A percentile compares a stretch with the other conserved stretches of the same genome.
phyloP scores from a whole-genome alignment of 2,329 filamentous ascomycete species.

The Neonectria faginata region DNA sequence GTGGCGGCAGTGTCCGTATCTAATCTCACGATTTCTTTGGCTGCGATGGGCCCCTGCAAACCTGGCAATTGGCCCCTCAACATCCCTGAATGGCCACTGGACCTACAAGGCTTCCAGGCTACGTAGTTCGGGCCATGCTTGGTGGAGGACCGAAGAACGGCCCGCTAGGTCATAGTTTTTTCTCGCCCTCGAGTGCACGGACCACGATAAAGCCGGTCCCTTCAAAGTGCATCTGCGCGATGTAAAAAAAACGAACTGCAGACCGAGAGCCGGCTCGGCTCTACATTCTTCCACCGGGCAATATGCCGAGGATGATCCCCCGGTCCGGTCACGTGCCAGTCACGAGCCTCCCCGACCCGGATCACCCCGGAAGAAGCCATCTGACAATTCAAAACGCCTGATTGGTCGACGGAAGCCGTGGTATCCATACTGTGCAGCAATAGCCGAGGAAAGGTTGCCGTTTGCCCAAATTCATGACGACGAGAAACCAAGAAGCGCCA shows the following conservation, averaged over 20 bases:
- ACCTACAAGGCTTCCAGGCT: conserved; percentile 1
- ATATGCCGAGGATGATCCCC: conserved; percentile 37
- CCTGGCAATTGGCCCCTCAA: conserved; percentile 39
- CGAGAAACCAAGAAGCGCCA: conserved; percentile 42
- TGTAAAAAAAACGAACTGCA: no score
- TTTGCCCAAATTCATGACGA: conserved; percentile 45
- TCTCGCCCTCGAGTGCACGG: conserved; percentile 1
- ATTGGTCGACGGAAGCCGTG: conserved; percentile 39
- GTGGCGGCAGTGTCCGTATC: conserved; percentile 36
- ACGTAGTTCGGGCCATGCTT: neutral
- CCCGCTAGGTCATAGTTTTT: neutral
- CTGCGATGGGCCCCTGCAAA: conserved; percentile 7
- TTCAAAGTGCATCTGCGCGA: neutral
- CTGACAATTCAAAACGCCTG: conserved; percentile 46
- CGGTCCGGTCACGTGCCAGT: conserved; percentile 35
- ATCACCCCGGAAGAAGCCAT: conserved; percentile 47
- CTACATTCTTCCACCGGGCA: conserved; percentile 25
- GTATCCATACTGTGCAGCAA: conserved; percentile 38
- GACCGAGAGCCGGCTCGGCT: neutral
- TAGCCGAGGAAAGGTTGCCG: conserved; percentile 49
- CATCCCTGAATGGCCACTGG: conserved; percentile 24
- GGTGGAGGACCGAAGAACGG: conserved; percentile 8
- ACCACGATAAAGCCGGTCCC: neutral
- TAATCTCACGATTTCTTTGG: conserved; percentile 44
- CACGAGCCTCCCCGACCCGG: conserved; percentile 44